Percentiles rank a stretch among this genome's conserved stretches.
Conservation (phyloP, 306 rosid genomes). For the Castanea mollissima region DNA sequence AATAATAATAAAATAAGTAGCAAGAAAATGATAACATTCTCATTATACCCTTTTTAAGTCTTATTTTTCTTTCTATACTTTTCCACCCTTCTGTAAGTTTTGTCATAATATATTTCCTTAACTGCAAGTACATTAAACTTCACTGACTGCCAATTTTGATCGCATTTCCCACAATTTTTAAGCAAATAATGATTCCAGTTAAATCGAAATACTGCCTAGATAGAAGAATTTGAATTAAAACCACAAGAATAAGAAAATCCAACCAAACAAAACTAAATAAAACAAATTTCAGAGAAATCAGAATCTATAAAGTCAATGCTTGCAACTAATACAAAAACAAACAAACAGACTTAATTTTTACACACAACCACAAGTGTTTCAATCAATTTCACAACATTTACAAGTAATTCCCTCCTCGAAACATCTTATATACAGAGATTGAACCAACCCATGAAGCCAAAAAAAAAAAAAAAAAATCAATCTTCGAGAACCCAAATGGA, state of each 20-base stretch:
- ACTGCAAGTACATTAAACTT: not conserved
- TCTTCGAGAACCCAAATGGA: not conserved
- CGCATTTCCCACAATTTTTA: not conserved
- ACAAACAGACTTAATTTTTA: not conserved
- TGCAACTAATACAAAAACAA: not conserved
- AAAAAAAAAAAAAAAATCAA: not conserved
- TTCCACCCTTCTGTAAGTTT: not conserved
- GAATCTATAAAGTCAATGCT: not conserved
- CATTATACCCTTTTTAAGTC: no score
- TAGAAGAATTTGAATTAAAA: not conserved
- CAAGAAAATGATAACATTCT: no score
- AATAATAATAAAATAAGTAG: no score
- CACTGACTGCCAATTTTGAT: no score
- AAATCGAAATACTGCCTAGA: not conserved
- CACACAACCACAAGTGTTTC: not conserved
- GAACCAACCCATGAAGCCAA: conserved; percentile 18
- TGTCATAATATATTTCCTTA: not conserved
- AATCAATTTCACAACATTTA: conserved; percentile 9
- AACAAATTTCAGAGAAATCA: not conserved
- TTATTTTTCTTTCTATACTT: no score
- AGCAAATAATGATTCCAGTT: not conserved
- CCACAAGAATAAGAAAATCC: not conserved
- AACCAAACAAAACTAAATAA: not conserved
- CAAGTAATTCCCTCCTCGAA: not conserved
- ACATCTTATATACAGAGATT: conserved; percentile 16